Conservation (phyloP, 2,329 filamentous ascomycete species). For the Aspergillus alliaceus region DNA sequence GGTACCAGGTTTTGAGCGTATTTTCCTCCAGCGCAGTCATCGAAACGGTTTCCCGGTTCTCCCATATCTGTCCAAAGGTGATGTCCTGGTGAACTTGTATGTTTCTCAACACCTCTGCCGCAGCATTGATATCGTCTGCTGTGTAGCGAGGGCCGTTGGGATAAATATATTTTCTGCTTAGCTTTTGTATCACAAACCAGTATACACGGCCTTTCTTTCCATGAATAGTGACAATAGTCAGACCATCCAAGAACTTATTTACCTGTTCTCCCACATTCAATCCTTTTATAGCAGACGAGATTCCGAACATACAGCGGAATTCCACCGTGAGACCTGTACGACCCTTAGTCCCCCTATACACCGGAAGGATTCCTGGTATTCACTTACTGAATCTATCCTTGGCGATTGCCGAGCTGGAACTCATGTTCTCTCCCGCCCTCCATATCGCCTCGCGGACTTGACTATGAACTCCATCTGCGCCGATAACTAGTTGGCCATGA, state of each 20-base stretch:
- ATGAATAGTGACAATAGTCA: slow-evolving; percentile 12
- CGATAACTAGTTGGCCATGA: slow-evolving; percentile 39
- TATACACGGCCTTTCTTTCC: slow-evolving; percentile 23
- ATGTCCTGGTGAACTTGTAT: slow-evolving; percentile 17
- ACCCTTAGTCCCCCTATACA: neutral
- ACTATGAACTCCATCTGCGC: slow-evolving; percentile 47
- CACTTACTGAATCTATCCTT: slow-evolving; percentile 10
- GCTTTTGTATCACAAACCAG: slow-evolving; percentile 29
- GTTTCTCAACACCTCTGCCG: slow-evolving; percentile 9
- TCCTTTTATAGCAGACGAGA: slow-evolving; percentile 19
- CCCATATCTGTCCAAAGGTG: slow-evolving; percentile 25
- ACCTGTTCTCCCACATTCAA: slow-evolving; percentile 19
- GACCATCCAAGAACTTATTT: slow-evolving; percentile 16
- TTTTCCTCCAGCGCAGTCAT: slow-evolving; percentile 28
- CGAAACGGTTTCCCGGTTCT: slow-evolving; percentile 10
- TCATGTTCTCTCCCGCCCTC: too few relatives aligned
- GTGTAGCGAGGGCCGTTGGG: slow-evolving; percentile 24
- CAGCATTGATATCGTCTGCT: slow-evolving; percentile 16
- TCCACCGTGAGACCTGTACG: slow-evolving; percentile 20
- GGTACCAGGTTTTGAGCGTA: slow-evolving; percentile 24
- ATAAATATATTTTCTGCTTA: slow-evolving; percentile 21
- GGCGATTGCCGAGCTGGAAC: too few relatives aligned
- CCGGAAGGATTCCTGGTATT: too few relatives aligned
- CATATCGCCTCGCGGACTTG: slow-evolving; percentile 38
- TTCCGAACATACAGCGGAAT: slow-evolving; percentile 33